A percentile compares a stretch with the other conserved stretches of the same genome.
phyloP scores from a whole-genome alignment of 2,329 filamentous ascomycete species.

The Dothistroma septosporum region DNA sequence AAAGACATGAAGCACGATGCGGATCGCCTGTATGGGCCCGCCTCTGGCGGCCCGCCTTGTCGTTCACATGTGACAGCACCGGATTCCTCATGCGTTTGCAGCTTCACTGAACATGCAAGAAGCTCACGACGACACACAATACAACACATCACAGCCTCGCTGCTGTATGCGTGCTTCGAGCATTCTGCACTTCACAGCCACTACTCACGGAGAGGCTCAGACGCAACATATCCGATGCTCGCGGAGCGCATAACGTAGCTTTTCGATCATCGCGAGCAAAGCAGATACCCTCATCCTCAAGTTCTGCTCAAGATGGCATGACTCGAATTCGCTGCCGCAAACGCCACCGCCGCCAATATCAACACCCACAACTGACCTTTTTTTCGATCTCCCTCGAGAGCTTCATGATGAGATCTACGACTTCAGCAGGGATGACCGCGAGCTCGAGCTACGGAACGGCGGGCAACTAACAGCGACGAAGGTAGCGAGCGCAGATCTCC shows the following conservation, averaged over 20 bases:
- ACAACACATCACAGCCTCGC: too few relatives aligned
- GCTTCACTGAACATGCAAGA: too few relatives aligned
- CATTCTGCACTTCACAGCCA: too few relatives aligned
- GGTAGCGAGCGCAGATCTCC: neutral
- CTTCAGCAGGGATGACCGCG: neutral
- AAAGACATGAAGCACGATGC: neutral
- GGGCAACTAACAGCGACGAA: neutral
- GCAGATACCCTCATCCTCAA: neutral
- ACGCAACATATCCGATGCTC: neutral
- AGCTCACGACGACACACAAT: too few relatives aligned
- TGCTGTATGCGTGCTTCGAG: too few relatives aligned
- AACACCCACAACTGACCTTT: slow-evolving; percentile 20
- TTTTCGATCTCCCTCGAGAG: slow-evolving; percentile 11
- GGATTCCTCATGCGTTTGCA: too few relatives aligned
- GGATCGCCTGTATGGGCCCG: too few relatives aligned
- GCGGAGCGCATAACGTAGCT: neutral
- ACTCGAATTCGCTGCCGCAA: neutral
- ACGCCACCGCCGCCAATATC: neutral
- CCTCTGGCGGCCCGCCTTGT: too few relatives aligned
- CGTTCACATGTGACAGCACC: too few relatives aligned
- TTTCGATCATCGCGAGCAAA: neutral
- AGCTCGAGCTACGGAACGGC: neutral
- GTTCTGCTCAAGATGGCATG: neutral
- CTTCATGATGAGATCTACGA: slow-evolving; percentile 10
- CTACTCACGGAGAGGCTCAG: neutral